Conservation (phyloP, 148 eudicot species). For the Vaccinium corymbosum region DNA sequence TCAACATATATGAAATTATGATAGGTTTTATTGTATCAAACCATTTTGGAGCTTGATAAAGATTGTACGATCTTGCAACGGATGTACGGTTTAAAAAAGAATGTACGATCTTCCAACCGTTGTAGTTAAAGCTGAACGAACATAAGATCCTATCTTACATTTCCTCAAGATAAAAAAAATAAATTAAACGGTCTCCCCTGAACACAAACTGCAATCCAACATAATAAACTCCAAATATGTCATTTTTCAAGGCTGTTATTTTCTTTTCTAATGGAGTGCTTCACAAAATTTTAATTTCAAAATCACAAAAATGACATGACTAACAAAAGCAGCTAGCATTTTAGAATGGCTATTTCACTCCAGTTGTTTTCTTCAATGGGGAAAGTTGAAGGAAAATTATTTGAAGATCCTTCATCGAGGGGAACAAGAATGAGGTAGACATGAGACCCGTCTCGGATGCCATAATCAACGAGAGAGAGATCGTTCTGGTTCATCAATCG, state of each 20-base stretch:
- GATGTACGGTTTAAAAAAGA: too few relatives aligned
- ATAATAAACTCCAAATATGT: background rate
- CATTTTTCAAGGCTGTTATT: background rate
- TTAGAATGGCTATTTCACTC: background rate
- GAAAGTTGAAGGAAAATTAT: background rate
- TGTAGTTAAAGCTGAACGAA: too few relatives aligned
- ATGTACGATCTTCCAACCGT: too few relatives aligned
- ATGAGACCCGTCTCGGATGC: slow-evolving; percentile 42
- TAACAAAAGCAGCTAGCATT: background rate
- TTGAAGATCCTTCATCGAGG: background rate
- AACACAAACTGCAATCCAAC: background rate
- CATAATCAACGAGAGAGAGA: slow-evolving; percentile 29
- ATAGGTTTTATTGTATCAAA: background rate
- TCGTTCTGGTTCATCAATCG: slow-evolving; percentile 32
- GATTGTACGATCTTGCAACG: too few relatives aligned
- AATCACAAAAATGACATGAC: too few relatives aligned
- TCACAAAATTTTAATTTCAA: too few relatives aligned
- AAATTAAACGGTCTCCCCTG: too few relatives aligned
- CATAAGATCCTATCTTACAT: too few relatives aligned
- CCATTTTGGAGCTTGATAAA: background rate
- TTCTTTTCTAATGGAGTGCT: background rate
- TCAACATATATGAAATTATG: too few relatives aligned
- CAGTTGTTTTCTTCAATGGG: background rate
- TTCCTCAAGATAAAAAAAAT: too few relatives aligned
- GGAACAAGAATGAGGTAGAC: slow-evolving; percentile 33